A percentile compares a stretch with the other conserved stretches of the same genome.
These are phyloP conservation scores for Crataegus laevigata DNA, from an alignment of 306 rosid genomes.

Conservation along the genomic window DNA sequence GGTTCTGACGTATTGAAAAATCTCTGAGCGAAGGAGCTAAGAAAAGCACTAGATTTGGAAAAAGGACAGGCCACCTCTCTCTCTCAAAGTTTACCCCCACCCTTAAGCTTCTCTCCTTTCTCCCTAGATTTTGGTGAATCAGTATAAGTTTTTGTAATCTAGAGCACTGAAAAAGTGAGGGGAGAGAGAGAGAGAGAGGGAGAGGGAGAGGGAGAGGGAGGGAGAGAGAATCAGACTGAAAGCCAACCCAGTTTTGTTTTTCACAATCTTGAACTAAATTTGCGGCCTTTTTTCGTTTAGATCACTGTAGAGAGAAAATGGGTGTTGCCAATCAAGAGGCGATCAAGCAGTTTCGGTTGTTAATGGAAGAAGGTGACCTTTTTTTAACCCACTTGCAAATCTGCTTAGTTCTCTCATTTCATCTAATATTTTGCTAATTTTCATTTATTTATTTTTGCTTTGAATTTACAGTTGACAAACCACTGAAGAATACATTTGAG, in stretches of 20 bases:
- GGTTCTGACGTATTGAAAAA: no score
- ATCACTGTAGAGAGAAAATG: conserved; percentile 35
- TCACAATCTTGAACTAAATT: conserved; percentile 10
- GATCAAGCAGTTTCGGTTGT: conserved; percentile 53
- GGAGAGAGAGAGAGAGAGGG: background rate
- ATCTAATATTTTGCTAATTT: conserved; percentile 7
- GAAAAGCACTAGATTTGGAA: background rate
- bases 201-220: no score
- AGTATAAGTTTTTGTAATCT: background rate
- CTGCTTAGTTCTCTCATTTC: conserved; percentile 18
- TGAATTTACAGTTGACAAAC: conserved; percentile 59
- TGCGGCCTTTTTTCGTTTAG: background rate
- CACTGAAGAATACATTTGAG: conserved; percentile 62
- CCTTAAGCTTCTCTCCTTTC: conserved; percentile 6
- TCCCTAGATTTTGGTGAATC: conserved; percentile 6
- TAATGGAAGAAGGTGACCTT: conserved; percentile 59
- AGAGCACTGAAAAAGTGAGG: conserved; percentile 8
- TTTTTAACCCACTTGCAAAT: conserved; percentile 1
- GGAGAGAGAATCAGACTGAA: background rate
- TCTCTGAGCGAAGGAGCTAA: background rate
- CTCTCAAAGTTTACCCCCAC: background rate
- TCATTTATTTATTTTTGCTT: background rate
- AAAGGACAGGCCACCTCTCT: background rate
- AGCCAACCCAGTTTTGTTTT: conserved; percentile 25
- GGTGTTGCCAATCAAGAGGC: conserved; percentile 63